Base-by-base conservation (phyloP, 805 yeast species). In the Schwanniomyces occidentalis region DNA sequence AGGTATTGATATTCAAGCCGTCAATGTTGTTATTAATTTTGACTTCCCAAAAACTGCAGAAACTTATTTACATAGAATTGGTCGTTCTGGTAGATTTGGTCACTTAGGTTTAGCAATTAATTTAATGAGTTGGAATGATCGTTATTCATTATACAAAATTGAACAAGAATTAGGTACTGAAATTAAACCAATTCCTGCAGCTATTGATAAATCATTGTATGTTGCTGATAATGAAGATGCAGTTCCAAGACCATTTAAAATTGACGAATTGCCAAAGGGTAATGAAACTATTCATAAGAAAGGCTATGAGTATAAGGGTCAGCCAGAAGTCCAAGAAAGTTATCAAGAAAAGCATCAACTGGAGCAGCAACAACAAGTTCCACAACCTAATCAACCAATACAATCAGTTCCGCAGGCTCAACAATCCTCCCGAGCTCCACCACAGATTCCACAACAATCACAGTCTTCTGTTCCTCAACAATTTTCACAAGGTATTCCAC, bases 1-100 rank as follows among this genome's bases (percentile, higher is more conserved):
- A 75, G 98, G 99, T 77, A 93, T 93, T 54, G 99, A 93, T 74
- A 91, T 93, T 52, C 98, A 93, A 66, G 98, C 98, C 5, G 99
- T 93, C 46, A 93, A 93, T 58, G 98, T 93, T 30, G 99, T 93
- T 32, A 86, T 93, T 54, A 93, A 93, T 69, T 93, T 93, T 61
- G 99, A 93, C 63, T 93, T 93, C 83, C 99, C 99, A 42, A 91
- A 91, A 63, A 88, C 84, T 35, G 97, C 98, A 6, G 99, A 93
- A 64, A 93, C 98, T 25, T 93, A 93, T 61, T 76, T 93, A 51
- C 99, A 93, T 70, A 85, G 98, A 76, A 93, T 91, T 51, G 98
- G 98, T 75, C 88, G 99, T 73, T 89, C 97, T 6, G 98, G 99
- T 49, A 86, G 99, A 74, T 93, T 87, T 56, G 99, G 99, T 48